Evolutionary conservation across 2,329 filamentous ascomycete genomes (phyloP).

Genomic region (Aspergillus pseudoviridinutans): DNA sequence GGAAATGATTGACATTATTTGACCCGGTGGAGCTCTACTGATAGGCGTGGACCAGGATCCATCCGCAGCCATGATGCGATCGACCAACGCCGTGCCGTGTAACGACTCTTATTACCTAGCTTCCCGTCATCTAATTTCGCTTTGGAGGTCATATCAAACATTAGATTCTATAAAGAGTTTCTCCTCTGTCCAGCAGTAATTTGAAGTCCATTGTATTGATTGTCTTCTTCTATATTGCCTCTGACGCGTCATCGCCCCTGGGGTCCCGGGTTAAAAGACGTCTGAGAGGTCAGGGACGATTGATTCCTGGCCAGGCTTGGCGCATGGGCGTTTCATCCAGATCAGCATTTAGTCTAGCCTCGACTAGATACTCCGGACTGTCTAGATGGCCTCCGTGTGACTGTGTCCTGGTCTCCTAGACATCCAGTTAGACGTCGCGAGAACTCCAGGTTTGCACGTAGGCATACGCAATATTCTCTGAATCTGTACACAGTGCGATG

Average conservation of each 20-base stretch:
- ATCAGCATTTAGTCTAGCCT: neutral
- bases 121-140: neutral
- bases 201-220: neutral
- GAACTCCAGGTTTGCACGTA: neutral
- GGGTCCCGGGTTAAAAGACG: neutral
- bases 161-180: neutral
- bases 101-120: neutral
- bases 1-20: slow-evolving; percentile 10
- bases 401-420: neutral
- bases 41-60: too few species aligned
- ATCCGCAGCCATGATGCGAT: neutral
- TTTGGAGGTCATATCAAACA: neutral
- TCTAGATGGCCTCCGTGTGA: neutral
- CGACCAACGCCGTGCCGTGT: neutral
- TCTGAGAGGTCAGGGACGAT: neutral
- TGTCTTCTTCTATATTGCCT: neutral
- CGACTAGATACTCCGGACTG: neutral
- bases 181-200: neutral
- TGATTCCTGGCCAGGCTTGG: neutral
- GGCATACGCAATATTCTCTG: neutral
- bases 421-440: neutral
- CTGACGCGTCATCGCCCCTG: neutral
- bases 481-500: neutral
- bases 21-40: slow-evolving; percentile 3
- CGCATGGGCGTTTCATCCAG: neutral